phyloP scores from a whole-genome alignment of 2,329 filamentous ascomycete species.

The Aureobasidium sp. region DNA sequence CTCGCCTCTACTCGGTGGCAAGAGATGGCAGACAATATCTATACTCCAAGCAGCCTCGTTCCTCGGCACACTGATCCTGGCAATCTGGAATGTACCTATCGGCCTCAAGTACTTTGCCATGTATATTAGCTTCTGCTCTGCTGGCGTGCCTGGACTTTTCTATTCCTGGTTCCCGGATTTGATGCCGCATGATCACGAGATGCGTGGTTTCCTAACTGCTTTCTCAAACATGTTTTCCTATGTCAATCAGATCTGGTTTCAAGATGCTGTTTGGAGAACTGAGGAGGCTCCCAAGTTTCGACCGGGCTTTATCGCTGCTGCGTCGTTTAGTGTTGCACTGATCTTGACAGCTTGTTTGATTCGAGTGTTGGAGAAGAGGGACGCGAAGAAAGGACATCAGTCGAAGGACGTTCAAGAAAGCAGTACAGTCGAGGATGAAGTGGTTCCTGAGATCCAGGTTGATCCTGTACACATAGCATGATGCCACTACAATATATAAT shows the following conservation, averaged over 20 bases:
- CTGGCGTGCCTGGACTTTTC: constrained; percentile 49
- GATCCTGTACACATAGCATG: not conserved
- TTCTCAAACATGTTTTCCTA: constrained; percentile 15
- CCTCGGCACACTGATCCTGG: constrained; percentile 49
- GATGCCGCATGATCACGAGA: constrained; percentile 45
- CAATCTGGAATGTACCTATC: constrained; percentile 52
- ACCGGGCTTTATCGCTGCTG: constrained; percentile 38
- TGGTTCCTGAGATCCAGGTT: not conserved
- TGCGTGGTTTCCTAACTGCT: constrained; percentile 41
- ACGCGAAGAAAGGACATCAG: not conserved
- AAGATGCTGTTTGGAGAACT: constrained; percentile 45
- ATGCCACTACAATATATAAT: not conserved
- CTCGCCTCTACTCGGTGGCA: constrained; percentile 11
- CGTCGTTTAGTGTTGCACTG: constrained; percentile 21
- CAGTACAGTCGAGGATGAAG: not conserved
- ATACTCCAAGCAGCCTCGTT: constrained; percentile 31
- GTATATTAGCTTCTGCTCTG: constrained; percentile 42
- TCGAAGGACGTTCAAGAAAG: not conserved
- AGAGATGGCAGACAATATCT: constrained; percentile 13
- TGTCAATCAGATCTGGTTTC: constrained; percentile 49
- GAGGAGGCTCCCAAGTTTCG: constrained; percentile 38
- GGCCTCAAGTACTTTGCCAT: constrained; percentile 49
- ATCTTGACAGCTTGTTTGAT: constrained; percentile 11
- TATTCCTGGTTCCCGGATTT: constrained; percentile 27
- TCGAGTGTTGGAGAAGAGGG: not conserved